A percentile compares a stretch with the other conserved stretches of the same genome.
phyloP scores from a whole-genome alignment of 192 early-diverging fungal species.

The Coemansia sp. region DNA sequence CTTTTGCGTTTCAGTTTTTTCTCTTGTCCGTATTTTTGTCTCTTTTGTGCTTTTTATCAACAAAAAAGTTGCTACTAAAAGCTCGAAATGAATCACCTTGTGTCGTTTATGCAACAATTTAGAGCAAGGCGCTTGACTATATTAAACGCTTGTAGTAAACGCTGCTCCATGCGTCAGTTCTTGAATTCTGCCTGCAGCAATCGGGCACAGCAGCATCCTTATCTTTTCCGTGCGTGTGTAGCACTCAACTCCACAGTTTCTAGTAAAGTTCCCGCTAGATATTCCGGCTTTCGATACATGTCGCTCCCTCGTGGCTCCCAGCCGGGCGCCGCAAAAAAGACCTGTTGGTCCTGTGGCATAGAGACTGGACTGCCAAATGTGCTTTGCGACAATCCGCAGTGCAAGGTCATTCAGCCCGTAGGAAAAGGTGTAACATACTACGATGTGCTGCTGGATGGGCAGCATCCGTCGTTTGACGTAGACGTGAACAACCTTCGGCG shows the following conservation, averaged over 20 bases:
- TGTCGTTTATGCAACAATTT: neutral
- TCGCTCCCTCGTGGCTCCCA: neutral
- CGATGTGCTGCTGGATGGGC: conserved; percentile 56
- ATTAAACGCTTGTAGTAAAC: neutral
- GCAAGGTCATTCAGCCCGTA: conserved; percentile 63
- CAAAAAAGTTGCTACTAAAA: neutral
- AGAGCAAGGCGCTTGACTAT: neutral
- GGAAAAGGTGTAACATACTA: conserved; percentile 60
- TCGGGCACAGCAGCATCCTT: neutral
- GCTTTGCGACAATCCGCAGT: conserved; percentile 63
- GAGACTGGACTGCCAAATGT: conserved; percentile 47
- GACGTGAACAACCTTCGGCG: conserved; percentile 63
- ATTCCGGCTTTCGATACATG: neutral
- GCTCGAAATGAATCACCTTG: neutral
- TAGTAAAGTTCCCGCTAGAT: neutral
- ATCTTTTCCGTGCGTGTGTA: neutral
- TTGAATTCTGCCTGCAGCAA: neutral
- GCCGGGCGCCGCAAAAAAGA: conserved; percentile 9
- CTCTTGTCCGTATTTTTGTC: conserved; percentile 2
- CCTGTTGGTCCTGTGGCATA: conserved; percentile 69
- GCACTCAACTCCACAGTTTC: neutral
- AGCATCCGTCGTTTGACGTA: conserved; percentile 63
- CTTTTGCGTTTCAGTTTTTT: neutral
- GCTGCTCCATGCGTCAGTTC: neutral
- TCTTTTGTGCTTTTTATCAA: neutral